Evolutionary conservation across 2,329 filamentous ascomycete species (phyloP).

Genomic region (Cladosporium halotolerans): DNA sequence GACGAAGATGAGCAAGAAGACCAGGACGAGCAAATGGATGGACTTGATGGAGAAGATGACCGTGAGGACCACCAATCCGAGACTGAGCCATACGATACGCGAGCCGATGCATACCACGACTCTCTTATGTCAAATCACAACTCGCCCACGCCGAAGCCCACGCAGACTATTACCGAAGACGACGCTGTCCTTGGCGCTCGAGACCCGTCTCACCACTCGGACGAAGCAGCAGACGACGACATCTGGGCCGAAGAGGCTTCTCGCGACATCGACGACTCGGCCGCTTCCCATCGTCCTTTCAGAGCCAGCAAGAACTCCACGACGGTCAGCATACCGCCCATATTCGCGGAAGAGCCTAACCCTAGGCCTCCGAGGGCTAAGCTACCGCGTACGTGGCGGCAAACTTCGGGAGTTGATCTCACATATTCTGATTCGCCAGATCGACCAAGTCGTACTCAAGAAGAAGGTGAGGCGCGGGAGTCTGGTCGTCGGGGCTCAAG

Average conservation of each 20-base stretch:
- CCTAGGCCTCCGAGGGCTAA: slow-evolving; percentile 34
- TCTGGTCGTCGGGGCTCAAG: not conserved
- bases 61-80: slow-evolving; percentile 9
- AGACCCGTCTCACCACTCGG: not conserved
- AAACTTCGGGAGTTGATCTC: slow-evolving; percentile 33
- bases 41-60: not conserved
- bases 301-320: not conserved
- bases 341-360: slow-evolving; percentile 21
- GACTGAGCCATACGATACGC: not conserved
- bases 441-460: slow-evolving; percentile 2
- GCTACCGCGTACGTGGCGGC: slow-evolving; percentile 38
- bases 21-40: slow-evolving; percentile 8
- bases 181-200: not conserved
- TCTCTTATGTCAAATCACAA: not conserved
- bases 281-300: not conserved
- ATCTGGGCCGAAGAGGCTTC: slow-evolving; percentile 46
- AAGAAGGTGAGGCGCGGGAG: not conserved
- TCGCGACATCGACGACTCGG: slow-evolving; percentile 24
- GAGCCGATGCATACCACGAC: not conserved
- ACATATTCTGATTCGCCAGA: slow-evolving; percentile 34
- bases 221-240: slow-evolving; percentile 25
- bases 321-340: not conserved
- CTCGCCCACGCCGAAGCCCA: not conserved
- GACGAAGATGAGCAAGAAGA: slow-evolving; percentile 20
- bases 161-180: not conserved